Evolutionary conservation across 139 green algal species (phyloP).

Genomic region (Prasinococcaceae sp.): DNA sequence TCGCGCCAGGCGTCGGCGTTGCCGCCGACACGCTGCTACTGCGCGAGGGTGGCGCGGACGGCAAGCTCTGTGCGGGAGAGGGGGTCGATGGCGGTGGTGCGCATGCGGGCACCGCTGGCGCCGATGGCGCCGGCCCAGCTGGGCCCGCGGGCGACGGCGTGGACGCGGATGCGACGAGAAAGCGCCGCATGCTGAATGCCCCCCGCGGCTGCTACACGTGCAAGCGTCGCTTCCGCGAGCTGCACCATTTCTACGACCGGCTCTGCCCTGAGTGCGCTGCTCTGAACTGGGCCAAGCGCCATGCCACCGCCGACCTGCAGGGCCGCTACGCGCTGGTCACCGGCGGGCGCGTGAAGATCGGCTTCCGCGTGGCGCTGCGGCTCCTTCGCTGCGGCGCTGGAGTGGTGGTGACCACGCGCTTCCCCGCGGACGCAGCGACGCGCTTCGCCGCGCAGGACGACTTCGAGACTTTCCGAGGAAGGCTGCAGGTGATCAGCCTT

Average conservation of each 20-base stretch:
- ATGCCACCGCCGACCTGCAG: constrained; percentile 4
- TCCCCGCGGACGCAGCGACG: constrained; percentile 1
- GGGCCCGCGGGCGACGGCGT: background rate
- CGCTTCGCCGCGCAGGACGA: constrained; percentile 1
- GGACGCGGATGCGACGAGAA: background rate
- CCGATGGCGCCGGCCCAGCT: background rate
- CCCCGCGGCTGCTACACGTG: constrained; percentile 12
- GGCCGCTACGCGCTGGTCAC: constrained; percentile 7
- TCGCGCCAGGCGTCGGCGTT: background rate
- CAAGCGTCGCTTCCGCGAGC: constrained; percentile 7
- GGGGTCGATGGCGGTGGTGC: too few relatives aligned
- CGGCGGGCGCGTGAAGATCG: constrained; percentile 18
- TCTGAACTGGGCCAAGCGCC: constrained; percentile 9
- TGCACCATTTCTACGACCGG: constrained; percentile 13
- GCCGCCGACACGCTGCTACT: too few relatives aligned
- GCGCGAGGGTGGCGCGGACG: too few relatives aligned
- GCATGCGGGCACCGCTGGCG: background rate
- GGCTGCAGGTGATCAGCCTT: constrained; percentile 2
- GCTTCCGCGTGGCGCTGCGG: constrained; percentile 8
- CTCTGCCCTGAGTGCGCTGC: constrained; percentile 14
- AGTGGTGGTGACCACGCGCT: constrained; percentile 13
- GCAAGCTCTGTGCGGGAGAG: too few relatives aligned
- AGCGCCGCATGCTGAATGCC: background rate
- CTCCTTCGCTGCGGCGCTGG: constrained; percentile 6
- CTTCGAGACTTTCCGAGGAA: background rate